Conservation (phyloP, 192 early-diverging fungal species). For the Irineochytrium annulatum region DNA sequence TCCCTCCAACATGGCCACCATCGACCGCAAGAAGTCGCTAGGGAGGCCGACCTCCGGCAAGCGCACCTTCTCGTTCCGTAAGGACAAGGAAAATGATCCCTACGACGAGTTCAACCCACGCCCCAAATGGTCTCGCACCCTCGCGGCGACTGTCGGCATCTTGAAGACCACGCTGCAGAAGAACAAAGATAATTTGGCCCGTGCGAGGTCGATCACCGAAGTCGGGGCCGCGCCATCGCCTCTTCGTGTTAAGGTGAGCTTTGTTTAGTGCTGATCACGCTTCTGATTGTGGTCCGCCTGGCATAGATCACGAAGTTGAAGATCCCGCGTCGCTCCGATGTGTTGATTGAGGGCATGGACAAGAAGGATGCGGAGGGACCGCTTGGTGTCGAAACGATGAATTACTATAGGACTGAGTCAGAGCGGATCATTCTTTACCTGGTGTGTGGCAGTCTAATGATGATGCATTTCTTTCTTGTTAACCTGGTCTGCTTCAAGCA, state of each 20-base stretch:
- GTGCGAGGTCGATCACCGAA: background rate
- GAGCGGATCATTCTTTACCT: constrained; percentile 28
- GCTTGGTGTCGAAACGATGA: constrained; percentile 23
- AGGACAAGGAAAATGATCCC: too few relatives aligned
- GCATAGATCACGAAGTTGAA: constrained; percentile 2
- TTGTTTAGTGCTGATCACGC: too few relatives aligned
- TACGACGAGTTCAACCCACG: too few relatives aligned
- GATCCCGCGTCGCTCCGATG: constrained; percentile 7
- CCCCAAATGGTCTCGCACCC: too few relatives aligned
- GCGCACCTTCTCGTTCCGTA: too few relatives aligned
- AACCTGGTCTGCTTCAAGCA: too few relatives aligned
- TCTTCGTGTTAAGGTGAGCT: background rate
- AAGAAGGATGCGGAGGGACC: constrained; percentile 13
- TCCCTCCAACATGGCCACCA: too few relatives aligned
- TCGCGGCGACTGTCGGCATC: background rate
- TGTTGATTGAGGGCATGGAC: constrained; percentile 5
- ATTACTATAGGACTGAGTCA: background rate
- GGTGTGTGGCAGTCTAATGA: too few relatives aligned
- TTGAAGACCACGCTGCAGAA: background rate
- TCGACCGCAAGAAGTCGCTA: too few relatives aligned
- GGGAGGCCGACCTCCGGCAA: too few relatives aligned
- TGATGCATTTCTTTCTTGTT: too few relatives aligned
- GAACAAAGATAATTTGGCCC: background rate
- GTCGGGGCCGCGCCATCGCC: background rate
- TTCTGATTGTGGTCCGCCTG: too few relatives aligned